Conservation (phyloP, 768 basidiomycete genomes). For the Lactarius hatsudake region DNA sequence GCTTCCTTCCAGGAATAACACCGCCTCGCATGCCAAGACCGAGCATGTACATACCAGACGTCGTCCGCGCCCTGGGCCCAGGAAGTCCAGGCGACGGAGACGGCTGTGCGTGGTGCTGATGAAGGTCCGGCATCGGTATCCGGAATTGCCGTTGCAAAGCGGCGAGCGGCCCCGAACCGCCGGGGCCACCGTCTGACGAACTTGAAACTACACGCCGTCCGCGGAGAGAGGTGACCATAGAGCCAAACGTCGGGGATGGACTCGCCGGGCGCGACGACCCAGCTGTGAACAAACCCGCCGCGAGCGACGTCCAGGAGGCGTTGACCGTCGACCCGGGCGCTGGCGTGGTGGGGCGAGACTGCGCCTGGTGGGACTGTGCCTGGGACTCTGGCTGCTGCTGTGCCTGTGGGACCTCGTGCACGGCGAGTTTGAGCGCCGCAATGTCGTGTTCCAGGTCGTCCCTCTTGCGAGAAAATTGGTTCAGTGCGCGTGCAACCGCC, state of each 20-base stretch:
- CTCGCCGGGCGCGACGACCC: constrained; percentile 40
- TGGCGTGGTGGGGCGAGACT: constrained; percentile 16
- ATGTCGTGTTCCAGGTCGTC: constrained; percentile 77
- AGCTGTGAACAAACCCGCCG: constrained; percentile 48
- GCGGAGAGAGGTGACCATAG: constrained; percentile 65
- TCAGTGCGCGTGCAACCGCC: constrained; percentile 44
- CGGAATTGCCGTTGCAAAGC: constrained; percentile 42
- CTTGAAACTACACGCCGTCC: constrained; percentile 43
- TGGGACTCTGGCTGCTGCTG: neutral
- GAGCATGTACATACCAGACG: constrained; percentile 63
- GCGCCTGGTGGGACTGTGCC: neutral
- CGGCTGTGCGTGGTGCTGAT: constrained; percentile 14
- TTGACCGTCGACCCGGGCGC: constrained; percentile 22
- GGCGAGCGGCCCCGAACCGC: constrained; percentile 25
- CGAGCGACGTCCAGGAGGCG: constrained; percentile 48
- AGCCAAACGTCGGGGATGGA: constrained; percentile 60
- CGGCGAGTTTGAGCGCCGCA: constrained; percentile 57
- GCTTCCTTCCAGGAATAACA: constrained; percentile 2
- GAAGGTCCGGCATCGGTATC: constrained; percentile 57
- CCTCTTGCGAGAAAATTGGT: constrained; percentile 55
- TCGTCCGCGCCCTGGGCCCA: constrained; percentile 43
- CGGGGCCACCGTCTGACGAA: constrained; percentile 36
- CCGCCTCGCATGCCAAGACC: constrained; percentile 48
- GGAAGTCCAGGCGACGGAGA: constrained; percentile 29
- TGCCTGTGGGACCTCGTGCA: constrained; percentile 43